Base-by-base conservation (phyloP, 192 early-diverging fungal genomes). In the Thamnidium elegans region DNA sequence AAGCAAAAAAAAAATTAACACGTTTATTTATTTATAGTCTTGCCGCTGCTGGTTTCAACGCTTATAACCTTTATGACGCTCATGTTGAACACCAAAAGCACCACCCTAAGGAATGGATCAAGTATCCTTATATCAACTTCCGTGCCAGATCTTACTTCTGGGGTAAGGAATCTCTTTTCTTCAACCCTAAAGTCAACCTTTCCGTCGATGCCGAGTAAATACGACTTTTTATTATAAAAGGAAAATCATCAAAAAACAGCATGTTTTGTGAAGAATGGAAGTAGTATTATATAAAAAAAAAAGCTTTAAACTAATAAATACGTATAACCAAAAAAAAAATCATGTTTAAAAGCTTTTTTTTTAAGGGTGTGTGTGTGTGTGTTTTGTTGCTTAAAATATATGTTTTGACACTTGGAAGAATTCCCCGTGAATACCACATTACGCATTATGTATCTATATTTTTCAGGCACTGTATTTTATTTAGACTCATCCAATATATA, bases 61-160 rank as follows among this genome's bases (percentile, higher is more conserved):
- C 72, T 30, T 74, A 74, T 46, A 66, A 69, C 63, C 60, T 74
- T 45, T 69, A 69, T 32, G 30, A n/a, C 11, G 46, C 65, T 26
- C 72, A 74, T 44, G 19, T 54, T 17, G 67, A 74, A 17, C 72
- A 74, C 59, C 36, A 53, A n/a, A 47, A 23, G 32, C 62, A 74
- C 20, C 72, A 74, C 59, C 72, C 67, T 23, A 51, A 65, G 44
- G 63, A 68, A 50, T 66, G 55, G 50, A 50, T 66, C 47, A 63
- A 63, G 30, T 74, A 69, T 30, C 67, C 65, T 4, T 74, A 74
- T 20, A 66, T 74, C 39, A 80, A 78, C 79, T 84, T 67, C 73
- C 78, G 58, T 78, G 87, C n/a, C 56, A 72, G 70, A 55, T 68
- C 36, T 73, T 68, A 9, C 56, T 73, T 73, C 71, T 73, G 71